Conservation (phyloP, 495 filamentous ascomycete genomes). For the Neurospora sp. region DNA sequence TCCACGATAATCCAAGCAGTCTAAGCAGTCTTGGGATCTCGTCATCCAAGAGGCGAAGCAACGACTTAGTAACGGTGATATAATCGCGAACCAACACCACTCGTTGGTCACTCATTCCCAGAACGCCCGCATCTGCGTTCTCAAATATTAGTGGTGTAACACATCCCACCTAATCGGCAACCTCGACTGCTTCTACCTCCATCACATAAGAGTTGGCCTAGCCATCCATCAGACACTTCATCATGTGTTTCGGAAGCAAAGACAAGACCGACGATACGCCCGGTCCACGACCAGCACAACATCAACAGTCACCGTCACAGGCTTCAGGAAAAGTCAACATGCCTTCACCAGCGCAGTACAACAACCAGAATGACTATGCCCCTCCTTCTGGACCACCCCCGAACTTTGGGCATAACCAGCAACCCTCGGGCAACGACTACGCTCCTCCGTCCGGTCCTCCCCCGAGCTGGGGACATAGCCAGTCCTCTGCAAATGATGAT, state of each 20-base stretch:
- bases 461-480: constrained; percentile 4
- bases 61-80: neutral
- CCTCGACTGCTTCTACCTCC: neutral
- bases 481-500: constrained; percentile 9
- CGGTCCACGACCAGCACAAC: constrained; percentile 11
- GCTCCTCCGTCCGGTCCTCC: constrained; percentile 29
- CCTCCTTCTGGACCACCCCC: constrained; percentile 2
- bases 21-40: neutral
- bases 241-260: constrained; percentile 38
- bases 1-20: neutral
- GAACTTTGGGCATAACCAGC: constrained; percentile 1
- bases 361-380: constrained; percentile 1
- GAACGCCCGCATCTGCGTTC: neutral
- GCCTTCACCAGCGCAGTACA: constrained; percentile 1
- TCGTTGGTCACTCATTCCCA: neutral
- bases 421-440: constrained; percentile 13
- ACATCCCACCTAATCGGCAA: neutral
- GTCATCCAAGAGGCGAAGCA: neutral
- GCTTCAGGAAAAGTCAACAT: constrained; percentile 7
- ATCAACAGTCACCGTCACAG: constrained; percentile 16
- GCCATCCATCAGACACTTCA: neutral
- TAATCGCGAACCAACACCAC: neutral
- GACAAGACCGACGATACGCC: constrained; percentile 22
- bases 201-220: neutral
- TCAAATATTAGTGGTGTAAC: neutral